A percentile compares a stretch with the other conserved stretches of the same genome.
Evolutionary conservation across 495 filamentous ascomycete species (phyloP).

Genomic region (Podospora appendiculata): DNA sequence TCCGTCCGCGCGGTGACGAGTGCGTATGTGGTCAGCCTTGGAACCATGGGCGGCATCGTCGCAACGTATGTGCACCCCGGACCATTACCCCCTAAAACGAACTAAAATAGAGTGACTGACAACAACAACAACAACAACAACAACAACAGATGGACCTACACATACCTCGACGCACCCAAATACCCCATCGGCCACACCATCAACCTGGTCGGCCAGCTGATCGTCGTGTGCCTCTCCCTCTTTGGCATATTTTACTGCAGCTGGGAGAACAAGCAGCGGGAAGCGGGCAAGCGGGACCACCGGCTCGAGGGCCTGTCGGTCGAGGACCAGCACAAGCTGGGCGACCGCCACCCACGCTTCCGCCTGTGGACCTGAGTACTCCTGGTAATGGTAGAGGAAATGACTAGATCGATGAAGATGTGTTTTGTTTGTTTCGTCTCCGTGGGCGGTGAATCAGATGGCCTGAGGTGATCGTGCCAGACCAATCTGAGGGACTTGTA

Average conservation of each 20-base stretch:
- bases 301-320: constrained; percentile 44
- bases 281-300: constrained; percentile 41
- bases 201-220: constrained; percentile 45
- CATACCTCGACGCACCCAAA: constrained; percentile 37
- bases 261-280: constrained; percentile 45
- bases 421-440: no score
- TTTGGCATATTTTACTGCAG: constrained; percentile 45
- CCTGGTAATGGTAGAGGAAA: no score
- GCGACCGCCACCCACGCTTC: constrained; percentile 47
- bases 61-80: constrained; percentile 31
- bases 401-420: no score
- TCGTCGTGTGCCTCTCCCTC: constrained; percentile 30
- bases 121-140: not conserved
- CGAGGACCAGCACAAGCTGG: constrained; percentile 37
- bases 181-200: constrained; percentile 51
- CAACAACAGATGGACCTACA: constrained; percentile 43
- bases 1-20: constrained; percentile 48
- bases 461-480: no score
- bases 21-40: constrained; percentile 46
- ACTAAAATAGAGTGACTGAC: not conserved
- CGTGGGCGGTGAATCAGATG: no score
- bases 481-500: no score
- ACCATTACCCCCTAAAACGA: not conserved
- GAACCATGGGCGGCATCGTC: constrained; percentile 48
- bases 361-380: constrained; percentile 31